Percentiles rank a stretch among this genome's conserved stretches.
Evolutionary conservation across 768 basidiomycete species (phyloP).

Genomic region (Boletus pseudo-olivaceus): DNA sequence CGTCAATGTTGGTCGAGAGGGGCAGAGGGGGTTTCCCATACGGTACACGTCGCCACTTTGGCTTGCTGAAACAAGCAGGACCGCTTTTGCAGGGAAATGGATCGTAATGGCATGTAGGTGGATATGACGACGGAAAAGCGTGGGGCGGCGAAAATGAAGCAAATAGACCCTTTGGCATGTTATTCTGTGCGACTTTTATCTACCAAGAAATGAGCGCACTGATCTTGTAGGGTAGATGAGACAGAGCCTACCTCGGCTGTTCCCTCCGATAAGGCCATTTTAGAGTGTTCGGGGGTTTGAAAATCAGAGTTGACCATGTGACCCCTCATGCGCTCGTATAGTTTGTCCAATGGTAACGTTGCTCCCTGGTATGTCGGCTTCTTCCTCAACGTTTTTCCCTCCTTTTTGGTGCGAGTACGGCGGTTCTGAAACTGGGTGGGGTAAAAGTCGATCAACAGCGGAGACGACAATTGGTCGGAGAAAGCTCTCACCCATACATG

Average conservation of each 20-base stretch:
- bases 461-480: accelerated
- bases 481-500: slow-evolving; percentile 13
- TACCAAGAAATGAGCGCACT: no score
- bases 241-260: neutral
- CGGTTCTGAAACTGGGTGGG: slow-evolving; percentile 12
- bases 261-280: neutral
- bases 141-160: slow-evolving; percentile 11
- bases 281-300: neutral
- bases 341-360: neutral
- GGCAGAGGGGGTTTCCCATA: neutral
- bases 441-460: neutral
- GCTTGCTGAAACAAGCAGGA: neutral
- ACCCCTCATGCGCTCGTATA: neutral
- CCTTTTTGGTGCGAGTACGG: slow-evolving; percentile 7
- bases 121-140: slow-evolving; percentile 16
- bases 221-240: no score
- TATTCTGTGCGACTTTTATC: no score
- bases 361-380: neutral
- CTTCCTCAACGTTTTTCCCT: neutral
- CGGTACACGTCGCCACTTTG: slow-evolving; percentile 5
- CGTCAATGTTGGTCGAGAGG: neutral
- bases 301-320: neutral
- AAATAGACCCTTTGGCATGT: no score
- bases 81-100: slow-evolving; percentile 18
- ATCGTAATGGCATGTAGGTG: slow-evolving; percentile 12